Conservation (phyloP, 257 asterid genomes). For the Plantago elongata region DNA sequence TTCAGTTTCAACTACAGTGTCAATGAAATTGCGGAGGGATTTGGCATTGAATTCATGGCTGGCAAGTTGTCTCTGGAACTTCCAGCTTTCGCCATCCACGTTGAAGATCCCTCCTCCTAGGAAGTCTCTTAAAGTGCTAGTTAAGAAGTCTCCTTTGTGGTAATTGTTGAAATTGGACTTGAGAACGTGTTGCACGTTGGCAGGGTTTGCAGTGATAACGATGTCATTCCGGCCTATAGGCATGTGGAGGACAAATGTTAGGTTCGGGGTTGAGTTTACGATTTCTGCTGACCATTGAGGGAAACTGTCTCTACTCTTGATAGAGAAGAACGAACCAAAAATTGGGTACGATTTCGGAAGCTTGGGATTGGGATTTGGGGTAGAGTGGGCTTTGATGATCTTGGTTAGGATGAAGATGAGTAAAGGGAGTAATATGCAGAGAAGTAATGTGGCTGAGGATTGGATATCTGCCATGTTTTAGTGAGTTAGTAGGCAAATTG, state of each 20-base stretch:
- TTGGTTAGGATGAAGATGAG: neutral
- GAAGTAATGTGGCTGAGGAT: neutral
- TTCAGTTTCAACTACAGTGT: neutral
- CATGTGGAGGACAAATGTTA: neutral
- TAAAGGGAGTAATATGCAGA: slow-evolving; percentile 5
- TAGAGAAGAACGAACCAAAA: neutral
- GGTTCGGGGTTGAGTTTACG: neutral
- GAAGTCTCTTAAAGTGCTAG: neutral
- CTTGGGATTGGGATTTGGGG: neutral
- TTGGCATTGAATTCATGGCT: slow-evolving; percentile 11
- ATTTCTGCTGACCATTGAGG: slow-evolving; percentile 8
- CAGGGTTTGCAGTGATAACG: neutral
- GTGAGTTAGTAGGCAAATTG: neutral
- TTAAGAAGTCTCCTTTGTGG: neutral
- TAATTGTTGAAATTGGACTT: slow-evolving; percentile 4
- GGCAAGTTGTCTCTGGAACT: neutral
- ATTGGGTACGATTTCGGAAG: slow-evolving; percentile 5
- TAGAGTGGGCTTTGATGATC: neutral
- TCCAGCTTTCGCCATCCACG: slow-evolving; percentile 7
- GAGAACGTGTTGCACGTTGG: slow-evolving; percentile 8
- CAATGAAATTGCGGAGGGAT: slow-evolving; percentile 7
- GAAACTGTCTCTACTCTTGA: neutral
- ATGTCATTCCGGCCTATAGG: neutral
- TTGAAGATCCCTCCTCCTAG: slow-evolving; percentile 11
- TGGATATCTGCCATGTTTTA: neutral